Evolutionary conservation across 495 filamentous ascomycete species (phyloP).

Genomic region (Penicillium manginii): DNA sequence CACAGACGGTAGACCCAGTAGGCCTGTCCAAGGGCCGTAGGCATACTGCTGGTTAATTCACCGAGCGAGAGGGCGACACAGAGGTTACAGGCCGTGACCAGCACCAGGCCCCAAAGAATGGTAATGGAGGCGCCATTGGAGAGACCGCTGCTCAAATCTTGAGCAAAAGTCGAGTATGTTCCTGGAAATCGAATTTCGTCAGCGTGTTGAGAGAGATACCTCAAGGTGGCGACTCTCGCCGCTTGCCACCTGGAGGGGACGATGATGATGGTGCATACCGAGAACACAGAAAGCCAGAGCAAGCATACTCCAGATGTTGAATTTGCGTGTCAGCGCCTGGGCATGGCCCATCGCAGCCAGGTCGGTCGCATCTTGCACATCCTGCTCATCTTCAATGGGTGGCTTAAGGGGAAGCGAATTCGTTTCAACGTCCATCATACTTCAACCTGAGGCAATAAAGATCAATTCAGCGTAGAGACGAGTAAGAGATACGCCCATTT

Average conservation of each 20-base stretch:
- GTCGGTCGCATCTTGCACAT: slow-evolving; percentile 53
- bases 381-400: slow-evolving; percentile 36
- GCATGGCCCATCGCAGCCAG: slow-evolving; percentile 56
- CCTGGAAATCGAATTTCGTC: slow-evolving; percentile 18
- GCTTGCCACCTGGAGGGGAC: not conserved
- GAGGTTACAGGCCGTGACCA: slow-evolving; percentile 51
- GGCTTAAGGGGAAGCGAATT: slow-evolving; percentile 37
- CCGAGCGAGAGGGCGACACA: slow-evolving; percentile 53
- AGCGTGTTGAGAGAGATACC: not conserved
- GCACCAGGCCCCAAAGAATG: slow-evolving; percentile 54
- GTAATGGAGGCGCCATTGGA: slow-evolving; percentile 51
- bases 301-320: slow-evolving; percentile 52
- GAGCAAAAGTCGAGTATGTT: slow-evolving; percentile 53
- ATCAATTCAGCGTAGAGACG: slow-evolving; percentile 23
- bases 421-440: slow-evolving; percentile 41
- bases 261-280: slow-evolving; percentile 24
- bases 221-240: not conserved
- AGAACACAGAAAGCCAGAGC: slow-evolving; percentile 53
- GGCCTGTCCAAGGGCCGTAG: slow-evolving; percentile 51
- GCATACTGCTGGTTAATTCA: slow-evolving; percentile 54
- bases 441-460: slow-evolving; percentile 21
- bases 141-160: slow-evolving; percentile 49
- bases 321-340: slow-evolving; percentile 54
- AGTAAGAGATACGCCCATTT: slow-evolving; percentile 28
- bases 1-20: slow-evolving; percentile 53